Percentiles rank a stretch among this genome's conserved stretches.
Evolutionary conservation across 2,329 filamentous ascomycete species (phyloP).

Genomic region (Xylaria sp.): DNA sequence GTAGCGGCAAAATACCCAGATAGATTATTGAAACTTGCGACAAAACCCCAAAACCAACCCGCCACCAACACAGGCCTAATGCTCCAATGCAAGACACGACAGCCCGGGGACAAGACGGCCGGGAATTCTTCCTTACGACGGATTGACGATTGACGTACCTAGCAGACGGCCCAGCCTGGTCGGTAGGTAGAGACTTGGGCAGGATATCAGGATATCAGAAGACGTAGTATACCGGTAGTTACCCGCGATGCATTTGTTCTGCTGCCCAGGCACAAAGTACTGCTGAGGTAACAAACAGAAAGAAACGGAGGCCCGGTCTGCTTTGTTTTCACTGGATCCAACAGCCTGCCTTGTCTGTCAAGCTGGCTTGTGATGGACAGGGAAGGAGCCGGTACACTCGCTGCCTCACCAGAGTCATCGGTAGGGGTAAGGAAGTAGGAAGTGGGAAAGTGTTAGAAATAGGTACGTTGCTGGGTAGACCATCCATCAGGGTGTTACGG

Average conservation of each 20-base stretch:
- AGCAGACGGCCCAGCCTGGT: no score
- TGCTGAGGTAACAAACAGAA: neutral
- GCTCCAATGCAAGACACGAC: constrained; percentile 8
- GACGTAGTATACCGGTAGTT: no score
- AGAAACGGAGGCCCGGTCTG: neutral
- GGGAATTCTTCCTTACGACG: neutral
- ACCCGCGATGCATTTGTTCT: neutral
- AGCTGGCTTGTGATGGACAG: neutral
- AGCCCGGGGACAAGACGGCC: constrained; percentile 16
- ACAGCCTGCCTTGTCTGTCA: neutral
- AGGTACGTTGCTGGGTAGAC: neutral
- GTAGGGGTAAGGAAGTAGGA: constrained; percentile 5
- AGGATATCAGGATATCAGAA: neutral
- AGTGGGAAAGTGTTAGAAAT: neutral
- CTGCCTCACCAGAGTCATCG: neutral
- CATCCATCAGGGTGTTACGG: neutral
- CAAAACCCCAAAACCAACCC: constrained; percentile 30
- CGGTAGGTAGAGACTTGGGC: neutral
- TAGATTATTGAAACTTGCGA: constrained; percentile 39
- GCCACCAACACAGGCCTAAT: constrained; percentile 20
- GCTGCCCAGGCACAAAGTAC: neutral
- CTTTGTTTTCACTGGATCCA: neutral
- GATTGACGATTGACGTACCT: constrained; percentile 2
- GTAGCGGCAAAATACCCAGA: constrained; percentile 35
- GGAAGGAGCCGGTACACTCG: neutral